phyloP scores from a whole-genome alignment of 768 basidiomycete genomes.

The Leccinum aurantiacum region DNA sequence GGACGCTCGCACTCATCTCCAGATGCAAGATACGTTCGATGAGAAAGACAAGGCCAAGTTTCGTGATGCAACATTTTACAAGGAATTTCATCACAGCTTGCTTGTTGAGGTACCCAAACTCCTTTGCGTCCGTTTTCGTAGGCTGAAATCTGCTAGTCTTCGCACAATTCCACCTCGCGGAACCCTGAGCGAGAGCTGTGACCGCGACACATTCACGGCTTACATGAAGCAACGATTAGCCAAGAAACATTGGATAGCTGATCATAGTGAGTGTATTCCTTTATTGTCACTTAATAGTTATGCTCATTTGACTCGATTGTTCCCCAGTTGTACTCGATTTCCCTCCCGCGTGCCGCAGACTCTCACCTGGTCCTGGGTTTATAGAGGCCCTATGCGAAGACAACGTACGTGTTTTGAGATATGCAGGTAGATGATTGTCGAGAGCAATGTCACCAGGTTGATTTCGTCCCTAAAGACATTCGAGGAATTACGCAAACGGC shows the following conservation, averaged over 20 bases:
- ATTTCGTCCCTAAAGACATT: conserved; percentile 39
- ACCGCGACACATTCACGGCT: conserved; percentile 37
- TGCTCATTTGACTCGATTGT: neutral
- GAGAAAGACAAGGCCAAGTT: conserved; percentile 53
- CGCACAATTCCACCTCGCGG: conserved; percentile 42
- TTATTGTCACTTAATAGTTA: too few relatives aligned
- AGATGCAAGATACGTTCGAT: conserved; percentile 35
- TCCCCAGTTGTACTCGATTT: conserved; percentile 50
- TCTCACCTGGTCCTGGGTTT: conserved; percentile 69
- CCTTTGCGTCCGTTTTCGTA: neutral
- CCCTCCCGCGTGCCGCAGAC: conserved; percentile 53
- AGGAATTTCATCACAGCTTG: conserved; percentile 46
- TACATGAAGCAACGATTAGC: conserved; percentile 51
- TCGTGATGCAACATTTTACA: conserved; percentile 48
- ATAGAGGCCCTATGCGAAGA: conserved; percentile 44
- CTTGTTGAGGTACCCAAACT: conserved; percentile 35
- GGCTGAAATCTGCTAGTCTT: conserved; percentile 14
- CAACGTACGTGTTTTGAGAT: neutral
- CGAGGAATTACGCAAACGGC: conserved; percentile 36
- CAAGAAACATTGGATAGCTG: conserved; percentile 61
- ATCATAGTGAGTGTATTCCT: conserved; percentile 31
- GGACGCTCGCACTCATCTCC: neutral
- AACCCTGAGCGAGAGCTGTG: conserved; percentile 36
- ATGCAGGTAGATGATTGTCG: neutral
- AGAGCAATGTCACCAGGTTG: conserved; percentile 24